Evolutionary conservation across 257 asterid species (phyloP), one percentile per base, ranked within the genome.

Genomic region (Ballota nigra): DNA sequence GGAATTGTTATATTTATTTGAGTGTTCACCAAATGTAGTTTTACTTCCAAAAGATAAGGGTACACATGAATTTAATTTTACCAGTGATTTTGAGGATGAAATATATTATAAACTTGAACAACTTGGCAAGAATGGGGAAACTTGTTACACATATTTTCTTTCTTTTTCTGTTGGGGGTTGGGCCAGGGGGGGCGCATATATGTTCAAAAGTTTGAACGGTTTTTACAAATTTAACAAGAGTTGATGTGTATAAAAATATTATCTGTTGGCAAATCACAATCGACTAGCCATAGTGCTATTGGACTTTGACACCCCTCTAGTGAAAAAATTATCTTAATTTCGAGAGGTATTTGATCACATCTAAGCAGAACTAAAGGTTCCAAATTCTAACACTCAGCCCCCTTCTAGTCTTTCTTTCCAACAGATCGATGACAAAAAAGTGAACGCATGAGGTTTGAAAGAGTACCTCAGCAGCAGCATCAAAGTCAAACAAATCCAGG

Each of bases 381-480:
- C 22, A 57, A 43, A 41, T 67, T 45, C 5, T 9, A 29, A 41
- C 22, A 47, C 41, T 34, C 52, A 59, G 33, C 29, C 11, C 2
- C 20, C 79, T 31, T 36, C 58, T 18, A 33, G 23, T 34, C 49
- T 15, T 57, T 33, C 66, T 41, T 41, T 52, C 31, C 24, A 23
- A 28, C 34, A 38, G 72, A 43, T 13, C 19, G 8, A 51, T 28
- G 43, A 33, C 47, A 43, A 56, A 51, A 18, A 33, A 70, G 43
- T 63, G 56, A 75, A 77, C 72, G 78, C 78, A 76, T 78, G 70
- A 60, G 67, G 55, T 43, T 58, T 66, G 81, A 81, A 77, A 73
- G 60, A 63, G 72, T 88, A 95, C 99, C 99, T 92, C 95, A 34
- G 99, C 88, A 74, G 99, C 99, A 45, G 98, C 90, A 80, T 95